A percentile compares a stretch with the other conserved stretches of the same genome.
These are phyloP conservation scores for Cocos nucifera DNA, from an alignment of 176 grass and related monocot genomes.

Conservation along the genomic window DNA sequence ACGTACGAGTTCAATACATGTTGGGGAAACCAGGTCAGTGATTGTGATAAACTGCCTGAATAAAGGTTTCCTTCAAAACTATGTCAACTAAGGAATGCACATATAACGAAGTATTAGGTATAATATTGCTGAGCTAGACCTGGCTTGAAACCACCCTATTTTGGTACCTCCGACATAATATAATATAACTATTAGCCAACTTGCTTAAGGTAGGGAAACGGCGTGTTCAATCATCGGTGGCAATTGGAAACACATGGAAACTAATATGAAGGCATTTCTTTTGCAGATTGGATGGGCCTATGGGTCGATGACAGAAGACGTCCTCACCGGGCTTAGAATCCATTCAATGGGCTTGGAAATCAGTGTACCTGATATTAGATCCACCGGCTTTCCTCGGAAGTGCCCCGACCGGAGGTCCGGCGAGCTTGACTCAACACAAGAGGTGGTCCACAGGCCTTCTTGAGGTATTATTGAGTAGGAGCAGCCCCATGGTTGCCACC, in stretches of 20 bases:
- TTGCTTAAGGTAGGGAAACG: no score
- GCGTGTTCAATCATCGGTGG: no score
- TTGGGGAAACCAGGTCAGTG: conserved; percentile 4
- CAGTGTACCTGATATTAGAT: neutral
- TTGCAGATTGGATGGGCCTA: conserved; percentile 4
- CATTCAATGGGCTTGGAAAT: conserved; percentile 12
- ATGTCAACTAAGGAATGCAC: no score
- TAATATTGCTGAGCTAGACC: no score
- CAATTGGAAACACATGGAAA: no score
- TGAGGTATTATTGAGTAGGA: conserved; percentile 26
- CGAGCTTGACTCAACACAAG: conserved; percentile 35
- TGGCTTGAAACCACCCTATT: no score
- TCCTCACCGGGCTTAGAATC: neutral
- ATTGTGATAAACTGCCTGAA: no score
- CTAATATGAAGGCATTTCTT: no score
- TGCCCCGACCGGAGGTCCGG: conserved; percentile 18
- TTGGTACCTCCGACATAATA: no score
- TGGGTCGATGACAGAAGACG: conserved; percentile 4
- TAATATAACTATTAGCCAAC: neutral
- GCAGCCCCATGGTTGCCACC: conserved; percentile 8
- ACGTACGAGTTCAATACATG: conserved; percentile 2
- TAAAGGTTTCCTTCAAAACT: no score
- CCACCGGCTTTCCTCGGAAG: neutral
- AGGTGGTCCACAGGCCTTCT: conserved; percentile 41
- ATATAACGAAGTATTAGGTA: no score